Evolutionary conservation across 495 filamentous ascomycete genomes (phyloP), one percentile per base, ranked within the genome.

Genomic region (Pyronema domesticum): DNA sequence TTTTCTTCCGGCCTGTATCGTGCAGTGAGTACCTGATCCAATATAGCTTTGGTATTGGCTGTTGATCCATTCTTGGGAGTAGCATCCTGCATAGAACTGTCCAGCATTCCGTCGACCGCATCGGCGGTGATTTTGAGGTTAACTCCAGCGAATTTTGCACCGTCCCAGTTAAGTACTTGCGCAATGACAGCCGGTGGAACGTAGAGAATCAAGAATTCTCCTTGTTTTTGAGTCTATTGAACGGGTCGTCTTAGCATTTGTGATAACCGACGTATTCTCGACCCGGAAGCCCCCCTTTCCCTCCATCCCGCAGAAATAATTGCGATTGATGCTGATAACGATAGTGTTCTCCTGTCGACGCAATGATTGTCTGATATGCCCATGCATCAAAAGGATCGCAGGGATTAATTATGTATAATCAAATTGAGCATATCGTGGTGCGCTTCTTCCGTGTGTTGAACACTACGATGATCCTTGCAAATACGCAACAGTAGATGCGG

Each of bases 1-100:
- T 87, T 91, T 30, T 73, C 66, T 2, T 74, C 70, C 1, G 69
- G 61, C 58, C 82, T 74, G 69, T 94, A 95, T 13, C 89, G 83
- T 35, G 71, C 74, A 45, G 70, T 71, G n/a, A 96, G 73, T 47
- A 95, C 79, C 6, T 46, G 14, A 14, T 72, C 57, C 34, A 53
- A 34, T 8, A 40, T 40, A 10, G 11, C 18, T 9, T 33, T 53
- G 36, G 37, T 43, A 7, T 40, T 37, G 5, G 14, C 37, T 8
- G 50, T 40, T 35, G 57, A 56, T 19, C 65, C 52, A 37, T 33
- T 60, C 42, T 56, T 57, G 6, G 65, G 44, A 8, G 35, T 56
- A 6, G 57, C 65, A 7, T 35, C 35, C 36, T 39, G 34, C 50
- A 40, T 53, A 14, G 50, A 13, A 13, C 34, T 53, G 30, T 50